These are phyloP conservation scores for Pseudisothecium myosuroides DNA, from an alignment of 225 moss, liverwort and hornwort genomes.

Conservation along the genomic window DNA sequence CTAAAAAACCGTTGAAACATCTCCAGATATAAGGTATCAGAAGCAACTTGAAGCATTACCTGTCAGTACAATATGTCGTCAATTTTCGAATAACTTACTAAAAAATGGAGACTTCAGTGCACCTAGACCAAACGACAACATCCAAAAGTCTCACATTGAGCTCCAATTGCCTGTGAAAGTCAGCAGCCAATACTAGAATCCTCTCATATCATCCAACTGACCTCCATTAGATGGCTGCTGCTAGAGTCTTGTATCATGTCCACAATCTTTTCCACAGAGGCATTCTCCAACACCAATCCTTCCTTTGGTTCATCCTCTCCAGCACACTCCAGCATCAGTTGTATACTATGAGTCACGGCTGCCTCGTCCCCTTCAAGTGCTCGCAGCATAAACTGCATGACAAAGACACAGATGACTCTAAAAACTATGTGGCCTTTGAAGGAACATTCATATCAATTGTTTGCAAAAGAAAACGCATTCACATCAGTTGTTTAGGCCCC, in stretches of 20 bases:
- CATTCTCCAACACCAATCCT: constrained; percentile 52
- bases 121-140: neutral
- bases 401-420: neutral
- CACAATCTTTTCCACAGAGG: constrained; percentile 59
- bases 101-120: neutral
- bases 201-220: constrained; percentile 2
- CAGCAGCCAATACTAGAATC: neutral
- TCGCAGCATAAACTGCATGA: constrained; percentile 67
- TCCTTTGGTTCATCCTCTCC: constrained; percentile 41
- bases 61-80: constrained; percentile 1
- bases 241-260: constrained; percentile 73
- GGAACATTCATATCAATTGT: neutral
- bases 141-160: neutral
- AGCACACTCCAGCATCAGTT: constrained; percentile 65
- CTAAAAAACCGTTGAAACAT: constrained; percentile 86
- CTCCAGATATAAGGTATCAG: constrained; percentile 69
- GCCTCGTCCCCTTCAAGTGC: constrained; percentile 79
- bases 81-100: neutral
- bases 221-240: constrained; percentile 99
- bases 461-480: neutral
- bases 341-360: constrained; percentile 51
- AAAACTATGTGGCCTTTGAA: neutral
- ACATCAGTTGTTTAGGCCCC: no score
- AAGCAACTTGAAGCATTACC: constrained; percentile 83
- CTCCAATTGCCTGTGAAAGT: neutral